These are phyloP conservation scores for Penicillium desertorum DNA, from an alignment of 495 filamentous ascomycete genomes.

Conservation along the genomic window DNA sequence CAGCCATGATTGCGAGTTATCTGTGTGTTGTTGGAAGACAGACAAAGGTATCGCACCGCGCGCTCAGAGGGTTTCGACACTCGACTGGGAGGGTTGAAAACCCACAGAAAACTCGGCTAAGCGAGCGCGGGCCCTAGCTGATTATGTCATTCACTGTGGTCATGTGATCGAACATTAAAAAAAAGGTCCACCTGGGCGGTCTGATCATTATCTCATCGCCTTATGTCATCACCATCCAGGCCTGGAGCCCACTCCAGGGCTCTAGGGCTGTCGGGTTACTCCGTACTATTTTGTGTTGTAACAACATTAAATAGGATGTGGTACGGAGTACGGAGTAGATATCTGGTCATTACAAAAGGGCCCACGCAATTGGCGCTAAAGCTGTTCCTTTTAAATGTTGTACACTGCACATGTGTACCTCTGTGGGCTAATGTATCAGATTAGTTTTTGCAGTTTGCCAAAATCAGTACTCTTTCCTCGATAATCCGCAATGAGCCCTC, in stretches of 20 bases:
- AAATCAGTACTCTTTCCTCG: not conserved
- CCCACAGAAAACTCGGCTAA: slow-evolving; percentile 54
- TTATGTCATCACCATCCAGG: not conserved
- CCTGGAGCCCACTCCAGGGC: too few relatives aligned
- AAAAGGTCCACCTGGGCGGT: not conserved
- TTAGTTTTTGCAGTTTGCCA: not conserved
- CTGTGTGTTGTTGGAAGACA: slow-evolving; percentile 44
- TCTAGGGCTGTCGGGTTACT: not conserved
- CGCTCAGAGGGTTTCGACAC: slow-evolving; percentile 42
- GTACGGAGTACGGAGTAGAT: not conserved
- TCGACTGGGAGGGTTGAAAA: slow-evolving; percentile 42
- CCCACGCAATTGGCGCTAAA: slow-evolving; percentile 2
- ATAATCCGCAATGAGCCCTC: not conserved
- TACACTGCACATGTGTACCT: not conserved
- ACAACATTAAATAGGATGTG: not conserved
- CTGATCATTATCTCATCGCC: not conserved
- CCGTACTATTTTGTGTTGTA: not conserved
- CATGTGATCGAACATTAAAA: slow-evolving; percentile 21
- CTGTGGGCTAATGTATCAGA: not conserved
- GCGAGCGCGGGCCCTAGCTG: slow-evolving; percentile 43
- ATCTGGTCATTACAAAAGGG: not conserved
- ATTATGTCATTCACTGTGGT: slow-evolving; percentile 31
- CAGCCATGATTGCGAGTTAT: slow-evolving; percentile 78
- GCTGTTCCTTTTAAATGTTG: not conserved
- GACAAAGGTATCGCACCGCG: slow-evolving; percentile 47